Percentiles rank a stretch among this genome's conserved stretches.
Evolutionary conservation across 345 rosid genomes (phyloP).

Genomic region (Eucalyptus fibrosa): DNA sequence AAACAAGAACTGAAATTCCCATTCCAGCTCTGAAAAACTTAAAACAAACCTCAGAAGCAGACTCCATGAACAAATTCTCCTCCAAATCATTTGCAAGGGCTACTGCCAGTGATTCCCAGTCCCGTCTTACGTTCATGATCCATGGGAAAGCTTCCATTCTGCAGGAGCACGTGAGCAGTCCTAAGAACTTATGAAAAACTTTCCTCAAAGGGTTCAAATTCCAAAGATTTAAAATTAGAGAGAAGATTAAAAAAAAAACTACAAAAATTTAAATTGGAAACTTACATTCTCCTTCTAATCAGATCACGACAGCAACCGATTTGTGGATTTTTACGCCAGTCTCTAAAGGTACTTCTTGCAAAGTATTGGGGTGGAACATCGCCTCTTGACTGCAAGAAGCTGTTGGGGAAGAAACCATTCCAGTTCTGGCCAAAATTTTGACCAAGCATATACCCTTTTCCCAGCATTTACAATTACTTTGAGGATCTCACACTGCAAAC

Average conservation of each 20-base stretch:
- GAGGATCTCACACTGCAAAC: neutral
- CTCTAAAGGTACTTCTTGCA: neutral
- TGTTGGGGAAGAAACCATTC: neutral
- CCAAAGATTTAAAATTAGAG: neutral
- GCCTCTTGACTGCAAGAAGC: neutral
- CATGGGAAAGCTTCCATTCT: neutral
- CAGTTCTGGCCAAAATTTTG: neutral
- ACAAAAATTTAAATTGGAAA: neutral
- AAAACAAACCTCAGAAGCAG: neutral
- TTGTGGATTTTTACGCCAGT: neutral
- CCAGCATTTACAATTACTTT: neutral
- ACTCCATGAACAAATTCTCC: neutral
- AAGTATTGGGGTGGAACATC: neutral
- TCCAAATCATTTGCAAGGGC: neutral
- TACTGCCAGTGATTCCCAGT: neutral
- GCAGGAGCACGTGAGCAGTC: neutral
- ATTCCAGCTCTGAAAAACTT: neutral
- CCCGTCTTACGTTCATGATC: neutral
- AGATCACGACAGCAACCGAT: neutral
- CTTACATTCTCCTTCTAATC: constrained; percentile 1
- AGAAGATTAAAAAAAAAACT: neutral
- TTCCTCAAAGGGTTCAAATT: neutral
- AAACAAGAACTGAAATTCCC: neutral
- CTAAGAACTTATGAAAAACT: neutral
- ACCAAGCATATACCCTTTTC: neutral